phyloP scores from a whole-genome alignment of 495 filamentous ascomycete species.

The Aspergillus bertholletiae region DNA sequence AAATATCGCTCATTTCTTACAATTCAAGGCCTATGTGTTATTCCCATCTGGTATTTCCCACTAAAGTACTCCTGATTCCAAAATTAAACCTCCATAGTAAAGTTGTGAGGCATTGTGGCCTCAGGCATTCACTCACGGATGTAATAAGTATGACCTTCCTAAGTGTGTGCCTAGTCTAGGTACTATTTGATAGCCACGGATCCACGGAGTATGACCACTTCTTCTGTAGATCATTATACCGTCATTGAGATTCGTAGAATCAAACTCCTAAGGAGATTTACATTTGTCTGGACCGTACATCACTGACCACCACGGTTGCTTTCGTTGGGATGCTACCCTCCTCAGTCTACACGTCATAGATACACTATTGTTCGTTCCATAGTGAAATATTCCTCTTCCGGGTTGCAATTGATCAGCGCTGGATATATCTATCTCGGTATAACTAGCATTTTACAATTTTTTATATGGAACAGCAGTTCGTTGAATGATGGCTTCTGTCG shows the following conservation, averaged over 20 bases:
- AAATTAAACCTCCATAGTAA: no score
- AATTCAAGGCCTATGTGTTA: no score
- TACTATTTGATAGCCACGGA: background rate
- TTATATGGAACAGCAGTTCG: background rate
- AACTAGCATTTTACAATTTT: background rate
- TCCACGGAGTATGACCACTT: background rate
- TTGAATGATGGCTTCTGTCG: background rate
- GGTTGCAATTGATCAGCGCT: background rate
- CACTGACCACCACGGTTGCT: conserved; percentile 1
- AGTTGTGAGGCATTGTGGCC: background rate
- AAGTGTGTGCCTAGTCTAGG: no score
- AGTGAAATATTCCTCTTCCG: background rate
- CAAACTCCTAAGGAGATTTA: no score
- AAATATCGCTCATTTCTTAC: no score
- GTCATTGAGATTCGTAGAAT: no score
- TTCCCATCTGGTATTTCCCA: no score
- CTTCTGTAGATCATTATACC: no score
- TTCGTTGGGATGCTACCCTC: conserved; percentile 9
- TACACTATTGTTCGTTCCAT: background rate
- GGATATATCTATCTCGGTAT: background rate
- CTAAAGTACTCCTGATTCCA: no score
- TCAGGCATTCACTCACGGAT: background rate
- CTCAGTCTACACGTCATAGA: conserved; percentile 15
- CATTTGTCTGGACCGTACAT: background rate
- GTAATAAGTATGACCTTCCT: no score